phyloP scores from a whole-genome alignment of 805 yeast species.

The Ogataea chonburiensis region DNA sequence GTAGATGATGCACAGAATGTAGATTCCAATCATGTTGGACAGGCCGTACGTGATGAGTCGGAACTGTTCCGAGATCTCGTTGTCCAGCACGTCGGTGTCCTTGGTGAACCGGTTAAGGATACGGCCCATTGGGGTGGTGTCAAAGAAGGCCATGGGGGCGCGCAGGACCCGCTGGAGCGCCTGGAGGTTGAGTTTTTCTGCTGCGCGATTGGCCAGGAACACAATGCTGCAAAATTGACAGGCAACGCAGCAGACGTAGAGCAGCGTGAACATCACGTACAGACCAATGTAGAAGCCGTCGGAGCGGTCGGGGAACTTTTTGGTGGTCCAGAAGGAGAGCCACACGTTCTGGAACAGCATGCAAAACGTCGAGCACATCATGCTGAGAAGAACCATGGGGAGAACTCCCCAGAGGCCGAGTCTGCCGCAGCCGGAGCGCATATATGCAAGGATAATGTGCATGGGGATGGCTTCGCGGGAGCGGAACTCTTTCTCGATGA shows the following conservation, averaged over 20 bases:
- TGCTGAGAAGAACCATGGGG: constrained; percentile 23
- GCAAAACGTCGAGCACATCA: constrained; percentile 45
- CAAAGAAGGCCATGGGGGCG: constrained; percentile 82
- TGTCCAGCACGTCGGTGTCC: constrained; percentile 82
- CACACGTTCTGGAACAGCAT: constrained; percentile 66
- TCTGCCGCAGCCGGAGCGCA: constrained; percentile 55
- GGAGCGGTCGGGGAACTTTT: constrained; percentile 46
- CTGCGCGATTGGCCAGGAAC: constrained; percentile 50
- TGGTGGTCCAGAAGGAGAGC: constrained; percentile 79
- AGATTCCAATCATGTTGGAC: constrained; percentile 57
- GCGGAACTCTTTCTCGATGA: constrained; percentile 51
- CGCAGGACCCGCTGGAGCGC: constrained; percentile 59
- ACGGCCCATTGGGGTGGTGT: constrained; percentile 85
- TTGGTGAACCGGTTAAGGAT: constrained; percentile 83
- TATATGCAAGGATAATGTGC: constrained; percentile 49
- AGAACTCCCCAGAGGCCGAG: constrained; percentile 35
- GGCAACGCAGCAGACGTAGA: constrained; percentile 45
- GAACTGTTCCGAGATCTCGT: constrained; percentile 69
- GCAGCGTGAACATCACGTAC: constrained; percentile 58
- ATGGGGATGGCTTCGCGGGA: constrained; percentile 55
- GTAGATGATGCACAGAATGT: constrained; percentile 65
- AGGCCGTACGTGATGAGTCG: constrained; percentile 57
- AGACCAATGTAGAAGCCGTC: constrained; percentile 70
- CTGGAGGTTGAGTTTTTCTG: constrained; percentile 55
- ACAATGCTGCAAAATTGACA: constrained; percentile 47